Conservation (phyloP, 1,284 basidiomycete species). For the Ustilago loliicola region DNA sequence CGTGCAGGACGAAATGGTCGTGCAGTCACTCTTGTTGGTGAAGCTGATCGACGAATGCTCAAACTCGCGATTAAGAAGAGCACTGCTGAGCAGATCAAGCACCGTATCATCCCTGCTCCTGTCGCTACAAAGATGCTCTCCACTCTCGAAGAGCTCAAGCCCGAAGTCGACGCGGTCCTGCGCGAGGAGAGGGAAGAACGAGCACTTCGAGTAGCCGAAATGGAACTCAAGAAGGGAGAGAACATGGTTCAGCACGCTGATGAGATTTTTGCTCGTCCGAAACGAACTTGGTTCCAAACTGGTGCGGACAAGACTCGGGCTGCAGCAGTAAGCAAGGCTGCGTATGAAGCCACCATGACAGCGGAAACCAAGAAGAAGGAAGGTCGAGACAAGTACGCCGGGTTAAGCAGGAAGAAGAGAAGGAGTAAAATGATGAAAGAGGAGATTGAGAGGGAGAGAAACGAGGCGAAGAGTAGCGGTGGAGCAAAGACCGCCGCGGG, state of each 20-base stretch:
- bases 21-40: slow-evolving; percentile 94
- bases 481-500: slow-evolving; percentile 28
- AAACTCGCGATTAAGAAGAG: slow-evolving; percentile 94
- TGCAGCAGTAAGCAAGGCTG: slow-evolving; percentile 35
- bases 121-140: slow-evolving; percentile 80
- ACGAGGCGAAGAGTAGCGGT: slow-evolving; percentile 17
- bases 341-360: slow-evolving; percentile 60
- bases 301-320: slow-evolving; percentile 80
- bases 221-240: slow-evolving; percentile 94
- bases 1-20: slow-evolving; percentile 69
- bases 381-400: slow-evolving; percentile 51
- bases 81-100: slow-evolving; percentile 85
- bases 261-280: slow-evolving; percentile 95
- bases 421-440: slow-evolving; percentile 62
- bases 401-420: slow-evolving; percentile 61
- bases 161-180: slow-evolving; percentile 84
- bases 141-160: slow-evolving; percentile 80
- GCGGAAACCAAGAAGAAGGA: slow-evolving; percentile 29
- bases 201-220: slow-evolving; percentile 80
- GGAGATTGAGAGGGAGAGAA: slow-evolving; percentile 57
- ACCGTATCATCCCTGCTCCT: slow-evolving; percentile 88
- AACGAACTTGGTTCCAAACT: slow-evolving; percentile 97
- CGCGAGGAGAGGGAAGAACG: slow-evolving; percentile 97
- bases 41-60: slow-evolving; percentile 94
- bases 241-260: slow-evolving; percentile 94